Base-by-base conservation (phyloP, 192 early-diverging fungal species). In the Coemansia sp. region DNA sequence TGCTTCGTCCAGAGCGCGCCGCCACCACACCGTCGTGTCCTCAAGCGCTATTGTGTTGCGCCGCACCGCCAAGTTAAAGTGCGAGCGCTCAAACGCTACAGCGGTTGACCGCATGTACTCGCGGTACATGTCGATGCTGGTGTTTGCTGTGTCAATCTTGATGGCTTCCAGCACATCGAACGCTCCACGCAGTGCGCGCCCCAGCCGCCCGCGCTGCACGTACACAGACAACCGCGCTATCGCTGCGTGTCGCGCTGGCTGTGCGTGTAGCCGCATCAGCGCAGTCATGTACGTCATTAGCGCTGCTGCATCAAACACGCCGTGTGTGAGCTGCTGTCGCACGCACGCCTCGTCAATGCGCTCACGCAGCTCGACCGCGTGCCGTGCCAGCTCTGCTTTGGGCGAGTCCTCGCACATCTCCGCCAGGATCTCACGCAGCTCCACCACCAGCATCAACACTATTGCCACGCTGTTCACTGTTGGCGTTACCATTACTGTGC, bases 341-440 rank as follows among this genome's bases (percentile, higher is more conserved):
- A 89, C 49, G 11, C 85, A 62, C 12, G 82, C 83, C 29, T 83
- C 73, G 62, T 90, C 87, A 61, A 88, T 57, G 2, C 77, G 79
- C 57, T 82, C 83, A 7, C 67, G 59, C 45, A 87, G 48, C 41
- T 84, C 65, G 1, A 59, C 61, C 8, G 71, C 76, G 24, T 75
- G 55, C 20, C 53, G 66, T 18, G 80, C 69, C 18, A 77, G 62
- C 58, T 79, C 82, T 1, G 66, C 20, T 9, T 73, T 65, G 3
- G 69, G 64, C 43, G 71, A 29, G 22, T 79, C 73, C 22, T 83
- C 67, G 13, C 68, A 61, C 69, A 77, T 74, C 52, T 85, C 84
- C 2, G 85, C 68, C 29, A 96, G 53, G 59, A 94, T 93, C 61
- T 86, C 82, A 22, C 86, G 84, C 18, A 94, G 74, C 77, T 96